Conservation (phyloP, 768 basidiomycete genomes). For the Trametes cinnabarina region DNA sequence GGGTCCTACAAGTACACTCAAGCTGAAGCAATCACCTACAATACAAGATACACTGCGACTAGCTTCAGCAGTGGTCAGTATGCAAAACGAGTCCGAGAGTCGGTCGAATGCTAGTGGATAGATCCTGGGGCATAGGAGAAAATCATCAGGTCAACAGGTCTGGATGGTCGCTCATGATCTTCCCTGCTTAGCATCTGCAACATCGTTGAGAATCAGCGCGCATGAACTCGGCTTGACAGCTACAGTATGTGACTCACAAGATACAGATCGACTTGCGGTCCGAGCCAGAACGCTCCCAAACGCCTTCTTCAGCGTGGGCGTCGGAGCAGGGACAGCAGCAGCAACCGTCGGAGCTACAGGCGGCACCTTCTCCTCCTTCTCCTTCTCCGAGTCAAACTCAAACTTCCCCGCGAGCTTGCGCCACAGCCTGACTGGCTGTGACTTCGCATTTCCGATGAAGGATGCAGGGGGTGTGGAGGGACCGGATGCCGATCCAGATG, state of each 20-base stretch:
- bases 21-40: neutral
- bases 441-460: conserved; percentile 3
- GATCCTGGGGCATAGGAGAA: neutral
- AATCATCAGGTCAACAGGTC: neutral
- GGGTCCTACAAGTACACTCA: neutral
- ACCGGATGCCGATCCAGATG: conserved; percentile 8
- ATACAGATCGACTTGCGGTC: conserved; percentile 14
- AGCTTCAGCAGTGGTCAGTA: neutral
- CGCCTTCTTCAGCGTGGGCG: conserved; percentile 11
- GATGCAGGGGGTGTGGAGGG: conserved; percentile 12
- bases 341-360: neutral
- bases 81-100: neutral
- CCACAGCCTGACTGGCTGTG: conserved; percentile 19
- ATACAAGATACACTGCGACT: neutral
- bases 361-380: conserved; percentile 2
- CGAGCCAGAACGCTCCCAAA: conserved; percentile 16
- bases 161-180: neutral
- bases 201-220: neutral
- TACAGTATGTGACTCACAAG: conserved; percentile 1
- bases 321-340: neutral
- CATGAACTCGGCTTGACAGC: no score
- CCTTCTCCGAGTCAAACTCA: conserved; percentile 13
- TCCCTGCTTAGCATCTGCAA: conserved; percentile 8
- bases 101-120: neutral
- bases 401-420: conserved; percentile 21